Evolutionary conservation across 164 flowering plant species (phyloP), one percentile per base, ranked within the genome.

Genomic region (Euptelea pleiosperma): DNA sequence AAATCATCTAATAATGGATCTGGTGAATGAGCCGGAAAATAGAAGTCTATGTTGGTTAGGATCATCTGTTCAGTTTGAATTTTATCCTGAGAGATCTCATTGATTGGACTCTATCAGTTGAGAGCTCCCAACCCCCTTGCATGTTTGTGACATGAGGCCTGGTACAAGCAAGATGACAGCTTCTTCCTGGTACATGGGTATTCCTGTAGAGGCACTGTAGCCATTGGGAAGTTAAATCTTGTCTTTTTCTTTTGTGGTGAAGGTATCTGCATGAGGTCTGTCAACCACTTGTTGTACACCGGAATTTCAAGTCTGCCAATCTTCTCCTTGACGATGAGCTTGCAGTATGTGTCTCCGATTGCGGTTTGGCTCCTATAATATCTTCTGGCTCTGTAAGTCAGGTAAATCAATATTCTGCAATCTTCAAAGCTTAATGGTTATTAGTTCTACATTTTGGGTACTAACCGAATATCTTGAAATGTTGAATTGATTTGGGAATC

Each of bases 181-280:
- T 52, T 60, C 25, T 29, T 3, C 60, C 46, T 22, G 7, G 18
- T 36, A 18, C 15, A 12, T 22, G 25, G 19, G 11, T 33, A 21
- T 43, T 44, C 43, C 18, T 24, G 19, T 15, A 8, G 11, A 43
- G 21, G 37, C 21, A 10, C 39, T 44, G 18, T 49, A 4, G 31
- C 22, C 37, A 30, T n/a, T 60, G 29, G 18, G 5, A 19, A 12
- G 47, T 12, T 60, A 31, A 57, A 36, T 33, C 12, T 29, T 37
- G 9, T 25, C 33, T 55, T 10, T 52, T 30, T 50, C 31, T 28
- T 45, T 60, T 58, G 19, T 69, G 52, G 22, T 54, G 16, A 60
- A 91, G 98, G 81, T 87, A 82, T 69, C 65, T 91, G 62, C 98
- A 91, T 59, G 93, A 84, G 69, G 72, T 60, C 40, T 84, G 90